These are phyloP conservation scores for Floccularia luteovirens DNA, from an alignment of 768 basidiomycete species.

Conservation along the genomic window DNA sequence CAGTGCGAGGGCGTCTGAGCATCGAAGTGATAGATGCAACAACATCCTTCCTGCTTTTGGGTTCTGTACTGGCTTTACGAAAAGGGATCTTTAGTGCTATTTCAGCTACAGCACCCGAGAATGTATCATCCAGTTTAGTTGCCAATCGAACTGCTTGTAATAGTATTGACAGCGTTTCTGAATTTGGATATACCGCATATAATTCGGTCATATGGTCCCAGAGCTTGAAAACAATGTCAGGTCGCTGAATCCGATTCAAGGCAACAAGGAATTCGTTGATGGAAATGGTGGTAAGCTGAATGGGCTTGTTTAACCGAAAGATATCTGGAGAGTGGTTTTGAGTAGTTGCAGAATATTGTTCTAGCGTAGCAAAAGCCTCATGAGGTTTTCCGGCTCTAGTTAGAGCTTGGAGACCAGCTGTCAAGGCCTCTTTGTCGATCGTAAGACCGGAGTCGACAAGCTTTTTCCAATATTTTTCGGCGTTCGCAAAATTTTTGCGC, in stretches of 20 bases:
- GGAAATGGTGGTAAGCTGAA: slow-evolving; percentile 10
- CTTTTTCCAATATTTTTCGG: slow-evolving; percentile 35
- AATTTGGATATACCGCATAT: slow-evolving; percentile 51
- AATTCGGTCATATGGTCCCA: slow-evolving; percentile 61
- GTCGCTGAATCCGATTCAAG: slow-evolving; percentile 44
- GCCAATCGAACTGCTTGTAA: slow-evolving; percentile 54
- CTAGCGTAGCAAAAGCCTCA: slow-evolving; percentile 43
- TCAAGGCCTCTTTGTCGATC: slow-evolving; percentile 41
- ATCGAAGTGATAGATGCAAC: slow-evolving; percentile 17
- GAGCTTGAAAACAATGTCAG: slow-evolving; percentile 54
- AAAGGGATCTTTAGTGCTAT: slow-evolving; percentile 30
- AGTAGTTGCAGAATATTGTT: slow-evolving; percentile 21
- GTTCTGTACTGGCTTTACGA: slow-evolving; percentile 6
- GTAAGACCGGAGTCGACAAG: slow-evolving; percentile 23
- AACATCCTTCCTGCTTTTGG: neutral
- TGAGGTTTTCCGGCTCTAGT: slow-evolving; percentile 33
- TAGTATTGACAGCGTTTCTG: slow-evolving; percentile 48
- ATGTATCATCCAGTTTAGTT: slow-evolving; percentile 40
- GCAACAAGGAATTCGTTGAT: slow-evolving; percentile 18
- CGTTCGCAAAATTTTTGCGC: slow-evolving; percentile 29
- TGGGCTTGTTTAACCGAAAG: slow-evolving; percentile 5
- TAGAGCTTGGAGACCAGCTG: slow-evolving; percentile 41
- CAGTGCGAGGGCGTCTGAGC: slow-evolving; percentile 16
- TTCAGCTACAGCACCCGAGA: slow-evolving; percentile 41
- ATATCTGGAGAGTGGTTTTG: neutral